Conservation (phyloP, 2,329 filamentous ascomycete species). For the Cordyceps cicadae region DNA sequence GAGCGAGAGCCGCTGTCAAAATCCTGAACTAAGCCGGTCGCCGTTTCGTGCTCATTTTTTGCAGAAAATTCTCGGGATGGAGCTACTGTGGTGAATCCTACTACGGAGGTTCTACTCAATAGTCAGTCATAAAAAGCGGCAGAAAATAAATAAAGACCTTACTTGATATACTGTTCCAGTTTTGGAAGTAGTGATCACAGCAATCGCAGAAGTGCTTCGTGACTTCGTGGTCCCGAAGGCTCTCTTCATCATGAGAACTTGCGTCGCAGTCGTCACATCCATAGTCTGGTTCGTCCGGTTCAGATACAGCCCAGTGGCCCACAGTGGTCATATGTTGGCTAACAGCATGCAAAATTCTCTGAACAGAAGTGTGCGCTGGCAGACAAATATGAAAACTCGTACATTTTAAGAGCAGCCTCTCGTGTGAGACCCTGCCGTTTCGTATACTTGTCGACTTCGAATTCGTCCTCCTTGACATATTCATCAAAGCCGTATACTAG, state of each 20-base stretch:
- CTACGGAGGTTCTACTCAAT: neutral
- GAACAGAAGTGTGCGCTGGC: too few relatives aligned
- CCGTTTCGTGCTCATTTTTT: neutral
- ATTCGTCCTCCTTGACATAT: constrained; percentile 39
- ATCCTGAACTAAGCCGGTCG: constrained; percentile 30
- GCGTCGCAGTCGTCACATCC: neutral
- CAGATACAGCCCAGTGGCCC: neutral
- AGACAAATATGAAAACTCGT: too few relatives aligned
- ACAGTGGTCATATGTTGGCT: neutral
- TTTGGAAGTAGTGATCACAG: neutral
- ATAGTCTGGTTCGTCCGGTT: neutral
- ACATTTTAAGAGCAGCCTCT: constrained; percentile 39
- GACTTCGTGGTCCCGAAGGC: neutral
- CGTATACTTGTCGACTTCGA: constrained; percentile 41
- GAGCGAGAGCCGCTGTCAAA: constrained; percentile 47
- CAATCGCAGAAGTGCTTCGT: neutral
- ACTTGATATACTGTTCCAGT: neutral
- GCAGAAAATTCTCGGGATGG: neutral
- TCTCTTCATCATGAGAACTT: neutral
- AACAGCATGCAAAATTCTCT: too few relatives aligned
- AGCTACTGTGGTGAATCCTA: neutral
- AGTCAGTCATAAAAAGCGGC: neutral
- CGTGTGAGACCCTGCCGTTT: constrained; percentile 40
- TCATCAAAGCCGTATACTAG: constrained; percentile 52
- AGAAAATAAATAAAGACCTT: neutral